These are phyloP conservation scores for Talaromyces sp. DNA, from an alignment of 2,329 filamentous ascomycete genomes.

Conservation along the genomic window DNA sequence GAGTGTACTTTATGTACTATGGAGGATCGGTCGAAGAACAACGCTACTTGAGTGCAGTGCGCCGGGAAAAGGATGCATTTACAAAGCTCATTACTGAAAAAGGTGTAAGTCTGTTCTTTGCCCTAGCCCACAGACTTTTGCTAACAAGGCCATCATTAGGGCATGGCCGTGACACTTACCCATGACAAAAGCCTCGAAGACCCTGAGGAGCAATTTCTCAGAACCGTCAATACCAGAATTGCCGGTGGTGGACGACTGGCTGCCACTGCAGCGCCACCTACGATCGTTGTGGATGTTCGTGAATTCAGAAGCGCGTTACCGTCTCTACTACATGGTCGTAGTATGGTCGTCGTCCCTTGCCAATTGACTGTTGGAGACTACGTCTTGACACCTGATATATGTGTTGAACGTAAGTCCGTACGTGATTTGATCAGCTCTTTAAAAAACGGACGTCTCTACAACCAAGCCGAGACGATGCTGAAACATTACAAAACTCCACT, in stretches of 20 bases:
- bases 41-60: constrained; percentile 79
- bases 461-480: constrained; percentile 90
- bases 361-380: constrained; percentile 97
- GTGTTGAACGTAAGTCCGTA: constrained; percentile 90
- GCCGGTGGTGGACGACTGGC: constrained; percentile 82
- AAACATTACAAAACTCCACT: constrained; percentile 85
- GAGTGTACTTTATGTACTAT: constrained; percentile 97
- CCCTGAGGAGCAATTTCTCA: constrained; percentile 84
- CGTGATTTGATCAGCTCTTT: constrained; percentile 88
- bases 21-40: constrained; percentile 93
- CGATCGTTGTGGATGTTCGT: constrained; percentile 90
- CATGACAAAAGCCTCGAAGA: constrained; percentile 70
- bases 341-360: constrained; percentile 84
- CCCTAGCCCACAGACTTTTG: constrained; percentile 6
- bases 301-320: constrained; percentile 93
- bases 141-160: constrained; percentile 34
- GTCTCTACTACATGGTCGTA: constrained; percentile 82
- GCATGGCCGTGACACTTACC: constrained; percentile 85
- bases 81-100: constrained; percentile 92
- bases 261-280: constrained; percentile 80
- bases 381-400: constrained; percentile 84
- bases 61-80: constrained; percentile 95
- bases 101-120: constrained; percentile 48
- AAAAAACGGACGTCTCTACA: constrained; percentile 84
- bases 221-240: constrained; percentile 94